These are phyloP conservation scores for Chalciporus chontae DNA, from an alignment of 768 basidiomycete species.

Conservation along the genomic window DNA sequence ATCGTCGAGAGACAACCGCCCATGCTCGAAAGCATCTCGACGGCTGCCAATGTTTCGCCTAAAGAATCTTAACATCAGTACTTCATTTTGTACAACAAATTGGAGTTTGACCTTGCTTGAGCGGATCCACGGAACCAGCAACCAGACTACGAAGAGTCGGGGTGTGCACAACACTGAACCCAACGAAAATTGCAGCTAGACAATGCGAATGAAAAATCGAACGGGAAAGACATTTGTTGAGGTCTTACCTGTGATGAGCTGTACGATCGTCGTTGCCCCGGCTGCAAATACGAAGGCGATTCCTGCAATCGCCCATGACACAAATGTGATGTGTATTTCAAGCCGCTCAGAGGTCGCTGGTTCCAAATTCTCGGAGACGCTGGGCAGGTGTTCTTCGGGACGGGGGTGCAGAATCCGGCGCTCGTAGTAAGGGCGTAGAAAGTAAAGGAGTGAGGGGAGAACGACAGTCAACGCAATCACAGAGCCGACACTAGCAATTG, in stretches of 20 bases:
- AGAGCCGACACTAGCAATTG: slow-evolving; percentile 12
- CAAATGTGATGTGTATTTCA: slow-evolving; percentile 27
- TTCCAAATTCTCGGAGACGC: background rate
- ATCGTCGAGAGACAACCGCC: slow-evolving; percentile 25
- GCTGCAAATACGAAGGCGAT: slow-evolving; percentile 14
- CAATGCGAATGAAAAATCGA: background rate
- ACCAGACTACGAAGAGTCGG: slow-evolving; percentile 26
- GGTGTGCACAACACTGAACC: slow-evolving; percentile 11
- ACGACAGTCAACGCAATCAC: slow-evolving; percentile 17
- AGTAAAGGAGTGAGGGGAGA: slow-evolving; percentile 21
- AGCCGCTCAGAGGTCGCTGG: slow-evolving; percentile 23
- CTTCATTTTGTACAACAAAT: too few species aligned
- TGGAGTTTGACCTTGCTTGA: slow-evolving; percentile 22
- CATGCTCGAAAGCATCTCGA: slow-evolving; percentile 24
- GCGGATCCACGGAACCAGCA: slow-evolving; percentile 25
- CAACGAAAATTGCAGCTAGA: slow-evolving; percentile 18
- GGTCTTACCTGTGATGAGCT: slow-evolving; percentile 15
- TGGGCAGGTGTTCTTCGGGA: background rate
- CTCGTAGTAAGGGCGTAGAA: slow-evolving; percentile 27
- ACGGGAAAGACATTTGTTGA: background rate
- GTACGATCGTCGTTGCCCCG: slow-evolving; percentile 4
- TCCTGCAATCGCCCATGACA: slow-evolving; percentile 15
- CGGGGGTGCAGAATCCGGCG: background rate
- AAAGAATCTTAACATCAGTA: background rate
- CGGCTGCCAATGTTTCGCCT: slow-evolving; percentile 29